These are phyloP conservation scores for Turritis glabra DNA, from an alignment of 345 rosid species.

Conservation along the genomic window DNA sequence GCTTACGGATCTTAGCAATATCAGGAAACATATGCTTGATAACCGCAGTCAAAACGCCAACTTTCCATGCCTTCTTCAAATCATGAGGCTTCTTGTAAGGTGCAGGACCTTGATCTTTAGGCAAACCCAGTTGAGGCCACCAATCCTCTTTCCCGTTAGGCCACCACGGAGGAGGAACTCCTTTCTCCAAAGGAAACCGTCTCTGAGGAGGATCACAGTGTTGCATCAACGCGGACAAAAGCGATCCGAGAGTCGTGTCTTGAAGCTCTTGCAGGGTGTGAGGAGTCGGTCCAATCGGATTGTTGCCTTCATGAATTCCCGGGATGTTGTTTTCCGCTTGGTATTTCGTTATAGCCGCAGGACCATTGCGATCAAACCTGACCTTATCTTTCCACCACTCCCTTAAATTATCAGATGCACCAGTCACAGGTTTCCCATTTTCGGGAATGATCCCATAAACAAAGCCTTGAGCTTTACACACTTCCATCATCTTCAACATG, in stretches of 20 bases:
- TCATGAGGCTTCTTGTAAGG: constrained; percentile 99
- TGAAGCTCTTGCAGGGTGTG: constrained; percentile 85
- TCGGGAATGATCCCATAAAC: constrained; percentile 97
- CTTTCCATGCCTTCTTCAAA: constrained; percentile 97
- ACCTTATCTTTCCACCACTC: constrained; percentile 99
- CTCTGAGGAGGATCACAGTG: constrained; percentile 98
- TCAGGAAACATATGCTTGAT: constrained; percentile 99
- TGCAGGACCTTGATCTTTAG: constrained; percentile 68
- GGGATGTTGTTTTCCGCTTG: constrained; percentile 73
- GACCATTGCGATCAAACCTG: constrained; percentile 95
- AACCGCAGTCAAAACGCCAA: constrained; percentile 94
- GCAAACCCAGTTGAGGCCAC: constrained; percentile 82
- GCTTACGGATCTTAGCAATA: constrained; percentile 88
- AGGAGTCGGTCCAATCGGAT: constrained; percentile 59
- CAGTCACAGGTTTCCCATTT: constrained; percentile 93
- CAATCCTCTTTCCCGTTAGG: constrained; percentile 89
- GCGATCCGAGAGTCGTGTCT: constrained; percentile 95
- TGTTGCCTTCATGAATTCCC: constrained; percentile 53
- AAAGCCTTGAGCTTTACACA: constrained; percentile 92
- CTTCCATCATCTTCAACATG: constrained; percentile 98
- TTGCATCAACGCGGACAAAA: constrained; percentile 94
- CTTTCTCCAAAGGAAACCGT: constrained; percentile 83
- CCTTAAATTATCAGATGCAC: constrained; percentile 88
- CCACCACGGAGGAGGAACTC: constrained; percentile 98
- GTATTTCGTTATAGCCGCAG: constrained; percentile 82